Percentiles rank a stretch among this genome's conserved stretches.
Evolutionary conservation across 2,329 filamentous ascomycete species (phyloP).

Genomic region (Fusarium odoratissimum): DNA sequence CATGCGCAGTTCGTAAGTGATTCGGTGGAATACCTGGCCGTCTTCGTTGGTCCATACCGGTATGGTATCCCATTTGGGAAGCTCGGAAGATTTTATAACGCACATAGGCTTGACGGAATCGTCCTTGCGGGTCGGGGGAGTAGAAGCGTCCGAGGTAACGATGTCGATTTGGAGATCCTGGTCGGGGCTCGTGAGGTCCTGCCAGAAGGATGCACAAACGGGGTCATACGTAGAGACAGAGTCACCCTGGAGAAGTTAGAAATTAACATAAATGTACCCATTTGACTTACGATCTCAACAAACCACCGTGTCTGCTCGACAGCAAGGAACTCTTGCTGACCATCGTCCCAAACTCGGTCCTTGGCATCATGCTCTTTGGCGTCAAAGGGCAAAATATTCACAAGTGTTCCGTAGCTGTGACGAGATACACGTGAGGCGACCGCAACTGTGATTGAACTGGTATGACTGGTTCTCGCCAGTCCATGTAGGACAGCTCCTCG

Average conservation of each 20-base stretch:
- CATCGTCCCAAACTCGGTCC: slow-evolving; percentile 38
- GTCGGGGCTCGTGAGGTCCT: not conserved
- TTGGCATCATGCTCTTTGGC: slow-evolving; percentile 8
- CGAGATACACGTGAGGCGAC: slow-evolving; percentile 47
- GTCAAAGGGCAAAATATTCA: slow-evolving; percentile 29
- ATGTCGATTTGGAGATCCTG: slow-evolving; percentile 20
- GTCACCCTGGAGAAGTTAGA: slow-evolving; percentile 26
- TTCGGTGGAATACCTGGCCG: slow-evolving; percentile 7
- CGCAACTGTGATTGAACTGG: slow-evolving; percentile 11
- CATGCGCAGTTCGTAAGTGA: slow-evolving; percentile 43
- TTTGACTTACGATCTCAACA: slow-evolving; percentile 34
- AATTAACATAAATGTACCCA: not conserved
- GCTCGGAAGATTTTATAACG: slow-evolving; percentile 23
- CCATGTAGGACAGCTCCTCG: slow-evolving; percentile 50
- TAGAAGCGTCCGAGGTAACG: slow-evolving; percentile 9
- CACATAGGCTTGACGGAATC: slow-evolving; percentile 32
- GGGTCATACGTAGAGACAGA: slow-evolving; percentile 21
- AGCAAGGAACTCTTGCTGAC: slow-evolving; percentile 25
- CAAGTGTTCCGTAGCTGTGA: slow-evolving; percentile 45
- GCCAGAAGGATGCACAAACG: slow-evolving; percentile 12
- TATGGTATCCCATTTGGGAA: slow-evolving; percentile 26
- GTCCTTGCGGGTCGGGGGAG: slow-evolving; percentile 16
- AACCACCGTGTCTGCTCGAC: slow-evolving; percentile 49
- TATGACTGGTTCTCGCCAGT: slow-evolving; percentile 8
- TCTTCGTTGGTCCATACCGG: slow-evolving; percentile 26